Evolutionary conservation across 1,284 basidiomycete genomes (phyloP), one percentile per base, ranked within the genome.

Genomic region (Ganoderma sp.): DNA sequence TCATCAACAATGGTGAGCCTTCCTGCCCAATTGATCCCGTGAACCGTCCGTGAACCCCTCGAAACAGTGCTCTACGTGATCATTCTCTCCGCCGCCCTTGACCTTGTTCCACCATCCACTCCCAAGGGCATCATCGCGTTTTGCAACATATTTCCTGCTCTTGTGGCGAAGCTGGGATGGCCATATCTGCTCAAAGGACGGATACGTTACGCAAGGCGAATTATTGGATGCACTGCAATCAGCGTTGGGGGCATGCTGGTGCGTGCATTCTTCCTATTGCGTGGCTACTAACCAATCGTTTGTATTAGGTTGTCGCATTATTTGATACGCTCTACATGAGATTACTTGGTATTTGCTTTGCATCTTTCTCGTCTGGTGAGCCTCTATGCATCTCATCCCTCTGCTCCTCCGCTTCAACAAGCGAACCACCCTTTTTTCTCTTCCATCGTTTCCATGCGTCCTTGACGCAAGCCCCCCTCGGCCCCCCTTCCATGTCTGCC

Each of bases 41-140:
- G 39, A n/a, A 28, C 15, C 12, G 22, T 37, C 57, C 8, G 42
- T 54, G 45, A 61, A 54, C 17, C 4, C 45, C 48, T 54, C 61
- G 2, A 2, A 70, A 0, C 73, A 95, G 94, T 96, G 12, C 84
- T 96, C 67, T 98, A 99, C 79, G 97, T 99, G 43, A 94, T 99
- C 73, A 98, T 99, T 71, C 87, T 99, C 32, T 97, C 95, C 0
- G 97, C 97, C 5, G 97, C 97, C 0, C 84, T 98, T 17, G 97
- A 99, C 79, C 86, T 99, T 4, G 95, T 99, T 0, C 95, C 97
- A 4, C 88, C 93, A 0, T 88, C 91, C 4, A 96, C 94, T 0
- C 96, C 96, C 0, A 95, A 94, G 76, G 97, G 96, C n/a, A 89
- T 98, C 66, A 95, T 98, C 61, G 90, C 92, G 0, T 96, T 97